These are phyloP conservation scores for Ophiostoma tasmaniense DNA, from an alignment of 2,329 filamentous ascomycete genomes.

Conservation along the genomic window DNA sequence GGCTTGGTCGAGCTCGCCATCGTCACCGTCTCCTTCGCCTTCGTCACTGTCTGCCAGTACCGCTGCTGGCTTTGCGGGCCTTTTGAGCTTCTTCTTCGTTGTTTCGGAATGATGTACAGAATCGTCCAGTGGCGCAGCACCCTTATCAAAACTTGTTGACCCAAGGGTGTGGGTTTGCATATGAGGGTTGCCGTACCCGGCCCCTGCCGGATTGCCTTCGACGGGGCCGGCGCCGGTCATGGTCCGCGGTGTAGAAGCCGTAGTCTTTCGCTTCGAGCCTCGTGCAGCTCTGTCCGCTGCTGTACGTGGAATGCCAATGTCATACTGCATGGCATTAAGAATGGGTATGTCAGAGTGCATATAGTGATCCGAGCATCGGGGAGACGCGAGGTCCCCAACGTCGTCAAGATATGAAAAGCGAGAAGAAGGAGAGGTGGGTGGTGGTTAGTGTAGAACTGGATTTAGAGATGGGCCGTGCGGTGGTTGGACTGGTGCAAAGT, in stretches of 20 bases:
- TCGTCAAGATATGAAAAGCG: neutral
- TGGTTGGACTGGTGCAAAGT: neutral
- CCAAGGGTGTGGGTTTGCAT: neutral
- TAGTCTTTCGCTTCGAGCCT: constrained; percentile 7
- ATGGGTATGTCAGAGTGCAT: constrained; percentile 34
- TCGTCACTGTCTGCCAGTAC: constrained; percentile 5
- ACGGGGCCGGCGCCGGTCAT: neutral
- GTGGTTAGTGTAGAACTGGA: neutral
- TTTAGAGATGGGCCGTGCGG: neutral
- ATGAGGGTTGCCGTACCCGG: neutral
- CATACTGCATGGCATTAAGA: constrained; percentile 39
- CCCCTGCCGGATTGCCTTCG: neutral
- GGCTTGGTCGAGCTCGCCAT: constrained; percentile 24
- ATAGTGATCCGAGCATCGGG: constrained; percentile 12
- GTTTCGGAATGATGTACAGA: neutral
- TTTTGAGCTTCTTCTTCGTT: neutral
- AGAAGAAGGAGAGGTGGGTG: neutral
- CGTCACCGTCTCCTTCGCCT: constrained; percentile 3
- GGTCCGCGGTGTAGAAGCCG: neutral
- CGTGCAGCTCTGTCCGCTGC: neutral
- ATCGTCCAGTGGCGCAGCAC: neutral
- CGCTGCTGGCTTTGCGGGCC: neutral
- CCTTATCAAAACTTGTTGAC: neutral
- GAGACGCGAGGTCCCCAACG: neutral
- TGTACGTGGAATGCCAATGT: constrained; percentile 27